Conservation (phyloP, 2,329 filamentous ascomycete genomes). For the Alternaria longipes region DNA sequence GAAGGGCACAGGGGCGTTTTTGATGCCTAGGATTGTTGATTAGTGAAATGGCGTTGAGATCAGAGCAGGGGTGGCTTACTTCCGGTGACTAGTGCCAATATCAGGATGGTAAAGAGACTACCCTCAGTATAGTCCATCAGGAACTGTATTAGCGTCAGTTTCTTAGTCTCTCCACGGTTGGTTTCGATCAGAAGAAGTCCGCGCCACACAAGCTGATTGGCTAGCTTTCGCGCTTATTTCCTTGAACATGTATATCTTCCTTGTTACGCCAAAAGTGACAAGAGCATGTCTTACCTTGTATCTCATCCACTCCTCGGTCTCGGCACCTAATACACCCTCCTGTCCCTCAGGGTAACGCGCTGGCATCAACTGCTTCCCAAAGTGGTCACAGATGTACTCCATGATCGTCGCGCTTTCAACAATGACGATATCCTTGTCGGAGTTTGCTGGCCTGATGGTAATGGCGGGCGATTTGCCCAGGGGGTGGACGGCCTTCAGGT, state of each 20-base stretch:
- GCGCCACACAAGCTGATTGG: not conserved
- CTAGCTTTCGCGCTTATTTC: not conserved
- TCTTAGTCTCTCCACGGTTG: not conserved
- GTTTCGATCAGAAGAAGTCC: not conserved
- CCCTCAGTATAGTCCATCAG: constrained; percentile 85
- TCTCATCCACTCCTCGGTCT: constrained; percentile 68
- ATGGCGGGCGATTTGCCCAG: constrained; percentile 88
- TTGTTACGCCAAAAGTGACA: not conserved
- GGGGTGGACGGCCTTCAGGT: constrained; percentile 80
- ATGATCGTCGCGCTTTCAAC: constrained; percentile 84
- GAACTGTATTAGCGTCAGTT: constrained; percentile 50
- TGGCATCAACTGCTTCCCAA: constrained; percentile 63
- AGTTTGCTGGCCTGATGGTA: constrained; percentile 64
- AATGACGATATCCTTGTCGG: constrained; percentile 66
- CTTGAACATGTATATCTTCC: not conserved
- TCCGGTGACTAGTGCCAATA: constrained; percentile 70
- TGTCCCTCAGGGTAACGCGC: constrained; percentile 62
- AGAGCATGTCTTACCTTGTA: constrained; percentile 54
- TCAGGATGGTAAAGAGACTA: constrained; percentile 76
- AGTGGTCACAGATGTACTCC: constrained; percentile 81
- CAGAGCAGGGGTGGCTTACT: constrained; percentile 23
- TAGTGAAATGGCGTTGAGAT: not conserved
- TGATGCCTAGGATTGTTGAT: constrained; percentile 42
- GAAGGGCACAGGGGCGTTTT: constrained; percentile 68
- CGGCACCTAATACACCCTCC: constrained; percentile 64